Percentiles rank a stretch among this genome's conserved stretches.
Conservation (phyloP, 2,329 filamentous ascomycete species). For the Fusarium nelsonii region DNA sequence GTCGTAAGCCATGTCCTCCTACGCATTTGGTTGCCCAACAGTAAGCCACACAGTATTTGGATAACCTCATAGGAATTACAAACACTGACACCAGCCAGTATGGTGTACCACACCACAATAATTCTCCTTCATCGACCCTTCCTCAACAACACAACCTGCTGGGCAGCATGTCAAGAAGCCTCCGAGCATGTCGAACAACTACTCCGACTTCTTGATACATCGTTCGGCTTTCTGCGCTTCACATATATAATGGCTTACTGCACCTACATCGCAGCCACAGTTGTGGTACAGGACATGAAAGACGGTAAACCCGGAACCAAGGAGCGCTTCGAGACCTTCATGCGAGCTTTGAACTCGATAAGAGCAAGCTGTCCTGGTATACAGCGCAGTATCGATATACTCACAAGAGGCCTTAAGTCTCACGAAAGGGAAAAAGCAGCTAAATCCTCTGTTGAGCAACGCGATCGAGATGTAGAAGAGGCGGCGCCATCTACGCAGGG, state of each 20-base stretch:
- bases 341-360: not conserved
- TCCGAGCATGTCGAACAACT: not conserved
- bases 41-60: not conserved
- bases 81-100: not conserved
- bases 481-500: no score
- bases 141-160: not conserved
- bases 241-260: slow-evolving; percentile 18
- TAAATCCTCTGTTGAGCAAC: not conserved
- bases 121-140: not conserved
- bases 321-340: not conserved
- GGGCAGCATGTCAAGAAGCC: not conserved
- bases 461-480: rapidly evolving
- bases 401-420: not conserved
- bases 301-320: not conserved
- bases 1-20: not conserved
- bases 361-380: not conserved
- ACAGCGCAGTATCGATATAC: not conserved
- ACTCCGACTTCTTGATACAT: not conserved
- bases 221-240: not conserved
- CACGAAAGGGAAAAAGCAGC: not conserved
- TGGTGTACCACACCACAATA: not conserved
- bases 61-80: no score
- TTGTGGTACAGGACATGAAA: slow-evolving; percentile 6
- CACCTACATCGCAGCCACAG: not conserved
- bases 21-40: slow-evolving; percentile 10